A percentile compares a stretch with the other conserved stretches of the same genome.
Evolutionary conservation across 2,329 filamentous ascomycete genomes (phyloP).

Genomic region (Colletotrichum graminicola): DNA sequence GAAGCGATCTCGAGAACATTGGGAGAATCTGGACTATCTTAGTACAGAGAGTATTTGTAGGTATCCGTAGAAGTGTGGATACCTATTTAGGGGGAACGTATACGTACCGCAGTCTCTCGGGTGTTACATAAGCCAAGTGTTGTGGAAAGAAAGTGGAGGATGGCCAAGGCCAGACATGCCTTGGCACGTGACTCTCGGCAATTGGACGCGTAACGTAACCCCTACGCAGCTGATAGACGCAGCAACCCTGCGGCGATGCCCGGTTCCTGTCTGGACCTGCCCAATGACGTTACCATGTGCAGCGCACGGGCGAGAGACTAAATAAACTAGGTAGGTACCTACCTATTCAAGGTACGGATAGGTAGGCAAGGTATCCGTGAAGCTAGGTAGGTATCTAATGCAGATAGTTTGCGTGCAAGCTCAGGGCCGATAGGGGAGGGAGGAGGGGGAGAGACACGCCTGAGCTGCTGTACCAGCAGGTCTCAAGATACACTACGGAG

Average conservation of each 20-base stretch:
- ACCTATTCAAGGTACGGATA: too few relatives aligned
- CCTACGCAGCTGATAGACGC: conserved; percentile 14
- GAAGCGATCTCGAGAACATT: not conserved
- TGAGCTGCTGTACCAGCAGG: not conserved
- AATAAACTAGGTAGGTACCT: too few relatives aligned
- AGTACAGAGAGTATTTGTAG: too few relatives aligned
- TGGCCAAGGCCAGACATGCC: conserved; percentile 22
- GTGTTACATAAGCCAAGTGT: conserved; percentile 25
- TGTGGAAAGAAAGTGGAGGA: not conserved
- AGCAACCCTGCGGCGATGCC: conserved; percentile 17
- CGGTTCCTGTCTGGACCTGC: conserved; percentile 8
- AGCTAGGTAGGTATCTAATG: too few relatives aligned
- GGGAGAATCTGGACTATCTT: not conserved
- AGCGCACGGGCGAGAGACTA: conserved; percentile 16
- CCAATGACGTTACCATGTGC: conserved; percentile 27
- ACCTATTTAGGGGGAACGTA: too few relatives aligned
- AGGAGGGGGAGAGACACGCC: too few relatives aligned
- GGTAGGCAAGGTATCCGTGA: too few relatives aligned
- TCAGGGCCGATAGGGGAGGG: not conserved
- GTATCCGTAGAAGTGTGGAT: too few relatives aligned
- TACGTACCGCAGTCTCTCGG: not conserved
- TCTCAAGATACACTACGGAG: too few relatives aligned
- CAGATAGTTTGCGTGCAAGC: too few relatives aligned
- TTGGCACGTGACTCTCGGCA: conserved; percentile 39
- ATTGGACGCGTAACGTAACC: conserved; percentile 38